A percentile compares a stretch with the other conserved stretches of the same genome.
phyloP scores from a whole-genome alignment of 179 eudicot species.

The Beta corolliflora region DNA sequence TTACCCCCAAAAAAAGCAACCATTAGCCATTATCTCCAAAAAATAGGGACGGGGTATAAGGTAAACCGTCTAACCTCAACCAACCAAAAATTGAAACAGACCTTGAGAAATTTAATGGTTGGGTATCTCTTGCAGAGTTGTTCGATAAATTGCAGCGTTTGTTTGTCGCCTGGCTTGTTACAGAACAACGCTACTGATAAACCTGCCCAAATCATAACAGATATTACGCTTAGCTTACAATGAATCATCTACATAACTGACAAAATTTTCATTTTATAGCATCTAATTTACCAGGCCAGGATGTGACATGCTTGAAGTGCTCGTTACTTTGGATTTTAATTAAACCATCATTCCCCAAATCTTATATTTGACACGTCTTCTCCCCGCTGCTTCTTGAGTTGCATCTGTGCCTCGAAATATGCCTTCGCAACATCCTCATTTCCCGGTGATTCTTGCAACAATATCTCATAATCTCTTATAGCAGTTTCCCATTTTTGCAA shows the following conservation, averaged over 20 bases:
- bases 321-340: conserved; percentile 41
- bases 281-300: conserved; percentile 53
- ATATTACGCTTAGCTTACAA: neutral
- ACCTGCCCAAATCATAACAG: conserved; percentile 35
- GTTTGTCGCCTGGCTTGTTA: conserved; percentile 41
- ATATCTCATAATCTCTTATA: conserved; percentile 60
- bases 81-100: conserved; percentile 8
- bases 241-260: neutral
- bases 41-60: neutral
- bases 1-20: no score
- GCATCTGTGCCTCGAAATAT: conserved; percentile 52
- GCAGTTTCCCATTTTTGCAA: conserved; percentile 70
- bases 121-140: conserved; percentile 50
- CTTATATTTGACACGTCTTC: conserved; percentile 32
- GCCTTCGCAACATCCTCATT: conserved; percentile 55
- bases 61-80: neutral
- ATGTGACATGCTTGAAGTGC: conserved; percentile 40
- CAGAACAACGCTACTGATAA: conserved; percentile 51
- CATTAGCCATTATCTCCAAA: no score
- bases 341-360: conserved; percentile 33
- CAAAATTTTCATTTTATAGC: neutral
- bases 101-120: conserved; percentile 59
- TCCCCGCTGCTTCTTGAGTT: conserved; percentile 46
- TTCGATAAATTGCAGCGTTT: conserved; percentile 40
- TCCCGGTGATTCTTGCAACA: conserved; percentile 60